Evolutionary conservation across 352 stramenopile species (phyloP).

Genomic region (Globisporangium spinosum): DNA sequence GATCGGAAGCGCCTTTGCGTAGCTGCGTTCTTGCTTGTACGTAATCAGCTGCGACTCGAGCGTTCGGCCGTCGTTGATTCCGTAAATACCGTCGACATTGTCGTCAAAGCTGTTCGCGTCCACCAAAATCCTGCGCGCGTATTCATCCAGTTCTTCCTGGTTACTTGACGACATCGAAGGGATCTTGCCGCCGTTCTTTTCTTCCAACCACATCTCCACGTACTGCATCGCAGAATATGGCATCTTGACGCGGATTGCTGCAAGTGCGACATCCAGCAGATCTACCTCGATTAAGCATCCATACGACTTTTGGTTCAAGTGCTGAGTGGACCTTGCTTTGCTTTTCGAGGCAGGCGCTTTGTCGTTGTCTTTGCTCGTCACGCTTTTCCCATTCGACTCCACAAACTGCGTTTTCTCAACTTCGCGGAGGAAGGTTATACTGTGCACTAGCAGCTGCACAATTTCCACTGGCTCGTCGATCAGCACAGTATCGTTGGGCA

Average conservation of each 20-base stretch:
- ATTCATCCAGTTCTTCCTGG: slow-evolving; percentile 30
- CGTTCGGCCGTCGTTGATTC: slow-evolving; percentile 70
- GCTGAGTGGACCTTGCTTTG: background rate
- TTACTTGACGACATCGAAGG: slow-evolving; percentile 31
- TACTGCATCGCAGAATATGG: slow-evolving; percentile 88
- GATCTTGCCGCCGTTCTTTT: slow-evolving; percentile 42
- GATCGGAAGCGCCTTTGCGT: slow-evolving; percentile 56
- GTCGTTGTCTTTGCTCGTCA: slow-evolving; percentile 12
- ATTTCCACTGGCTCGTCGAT: slow-evolving; percentile 31
- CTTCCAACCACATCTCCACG: slow-evolving; percentile 86
- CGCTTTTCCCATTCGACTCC: slow-evolving; percentile 42
- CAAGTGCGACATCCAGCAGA: slow-evolving; percentile 57
- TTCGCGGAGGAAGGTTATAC: slow-evolving; percentile 78
- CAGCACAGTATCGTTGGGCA: background rate
- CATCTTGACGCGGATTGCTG: slow-evolving; percentile 74
- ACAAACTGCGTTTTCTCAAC: slow-evolving; percentile 72
- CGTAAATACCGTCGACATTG: slow-evolving; percentile 72
- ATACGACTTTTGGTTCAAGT: slow-evolving; percentile 41
- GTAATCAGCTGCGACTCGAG: slow-evolving; percentile 67
- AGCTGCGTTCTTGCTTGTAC: slow-evolving; percentile 65
- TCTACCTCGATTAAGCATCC: slow-evolving; percentile 58
- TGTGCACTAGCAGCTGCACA: slow-evolving; percentile 73
- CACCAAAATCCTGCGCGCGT: slow-evolving; percentile 52
- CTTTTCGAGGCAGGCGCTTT: background rate
- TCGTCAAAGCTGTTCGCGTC: slow-evolving; percentile 60